These are phyloP conservation scores for Aspergillus fijiensis DNA, from an alignment of 2,329 filamentous ascomycete species.

Conservation along the genomic window DNA sequence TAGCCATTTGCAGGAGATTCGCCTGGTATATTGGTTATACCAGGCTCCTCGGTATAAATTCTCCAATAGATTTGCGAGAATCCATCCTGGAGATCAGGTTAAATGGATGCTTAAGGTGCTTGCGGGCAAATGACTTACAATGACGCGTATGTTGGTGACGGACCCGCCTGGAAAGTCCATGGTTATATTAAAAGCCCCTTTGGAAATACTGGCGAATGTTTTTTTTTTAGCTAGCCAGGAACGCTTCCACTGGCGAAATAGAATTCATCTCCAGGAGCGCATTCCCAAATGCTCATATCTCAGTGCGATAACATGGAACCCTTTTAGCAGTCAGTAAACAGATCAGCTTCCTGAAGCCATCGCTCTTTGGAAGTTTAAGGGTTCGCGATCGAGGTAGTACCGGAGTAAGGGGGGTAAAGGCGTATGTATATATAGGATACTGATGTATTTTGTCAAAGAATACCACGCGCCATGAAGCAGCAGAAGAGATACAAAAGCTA, in stretches of 20 bases:
- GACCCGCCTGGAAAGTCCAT: constrained; percentile 47
- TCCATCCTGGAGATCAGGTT: constrained; percentile 37
- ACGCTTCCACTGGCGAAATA: constrained; percentile 23
- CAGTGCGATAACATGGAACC: constrained; percentile 17
- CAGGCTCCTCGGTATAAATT: constrained; percentile 41
- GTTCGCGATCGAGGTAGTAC: neutral
- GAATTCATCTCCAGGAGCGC: constrained; percentile 37
- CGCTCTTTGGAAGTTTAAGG: constrained; percentile 7
- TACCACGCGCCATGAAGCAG: neutral
- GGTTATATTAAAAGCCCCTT: constrained; percentile 28
- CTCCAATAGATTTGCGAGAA: constrained; percentile 46
- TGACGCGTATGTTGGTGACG: constrained; percentile 43
- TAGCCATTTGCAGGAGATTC: constrained; percentile 39
- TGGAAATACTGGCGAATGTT: constrained; percentile 23
- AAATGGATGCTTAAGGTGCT: constrained; percentile 14
- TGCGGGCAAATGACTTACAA: constrained; percentile 34
- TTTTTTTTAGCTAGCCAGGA: constrained; percentile 27
- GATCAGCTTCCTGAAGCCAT: constrained; percentile 21
- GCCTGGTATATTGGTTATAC: constrained; percentile 28
- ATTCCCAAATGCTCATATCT: constrained; percentile 12
- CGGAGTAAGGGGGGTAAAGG: neutral
- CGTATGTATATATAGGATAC: constrained; percentile 4
- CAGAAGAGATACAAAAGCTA: neutral
- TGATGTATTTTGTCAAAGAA: neutral
- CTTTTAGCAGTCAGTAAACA: constrained; percentile 22